These are phyloP conservation scores for Abrus precatorius DNA, from an alignment of 306 rosid genomes.

Conservation along the genomic window DNA sequence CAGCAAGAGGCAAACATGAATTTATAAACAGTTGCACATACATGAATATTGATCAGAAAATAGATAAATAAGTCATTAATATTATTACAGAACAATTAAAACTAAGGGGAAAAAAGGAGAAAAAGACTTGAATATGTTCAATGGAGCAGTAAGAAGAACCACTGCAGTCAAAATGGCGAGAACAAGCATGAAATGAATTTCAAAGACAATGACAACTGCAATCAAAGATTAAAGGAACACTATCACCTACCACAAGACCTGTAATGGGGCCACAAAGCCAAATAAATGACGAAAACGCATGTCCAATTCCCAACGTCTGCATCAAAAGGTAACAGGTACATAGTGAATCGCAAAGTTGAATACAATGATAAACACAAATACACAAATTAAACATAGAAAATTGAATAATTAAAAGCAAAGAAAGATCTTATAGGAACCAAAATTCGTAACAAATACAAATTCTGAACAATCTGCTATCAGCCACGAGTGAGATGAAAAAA, in stretches of 20 bases:
- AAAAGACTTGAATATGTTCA: background rate
- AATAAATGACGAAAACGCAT: conserved; percentile 97
- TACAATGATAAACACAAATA: conserved; percentile 15
- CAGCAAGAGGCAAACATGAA: conserved; percentile 4
- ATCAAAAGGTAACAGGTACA: conserved; percentile 46
- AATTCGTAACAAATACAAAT: background rate
- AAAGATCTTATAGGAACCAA: conserved; percentile 16
- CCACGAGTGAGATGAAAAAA: background rate
- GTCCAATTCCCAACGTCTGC: conserved; percentile 98
- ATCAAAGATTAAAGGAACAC: conserved; percentile 27
- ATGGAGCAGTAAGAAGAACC: conserved; percentile 14
- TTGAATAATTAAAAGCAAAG: background rate
- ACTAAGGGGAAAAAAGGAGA: background rate
- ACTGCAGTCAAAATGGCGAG: background rate
- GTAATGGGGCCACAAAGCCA: conserved; percentile 99
- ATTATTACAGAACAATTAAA: background rate
- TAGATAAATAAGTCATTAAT: conserved; percentile 4
- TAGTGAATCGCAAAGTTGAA: conserved; percentile 40
- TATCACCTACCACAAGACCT: conserved; percentile 93
- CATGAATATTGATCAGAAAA: conserved; percentile 7
- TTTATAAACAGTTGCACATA: background rate
- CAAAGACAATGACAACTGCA: conserved; percentile 18
- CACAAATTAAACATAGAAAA: conserved; percentile 17
- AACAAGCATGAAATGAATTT: conserved; percentile 26
- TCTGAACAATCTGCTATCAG: conserved; percentile 4